These are phyloP conservation scores for Holtermannia corniformis DNA, from an alignment of 768 basidiomycete species.

Conservation along the genomic window DNA sequence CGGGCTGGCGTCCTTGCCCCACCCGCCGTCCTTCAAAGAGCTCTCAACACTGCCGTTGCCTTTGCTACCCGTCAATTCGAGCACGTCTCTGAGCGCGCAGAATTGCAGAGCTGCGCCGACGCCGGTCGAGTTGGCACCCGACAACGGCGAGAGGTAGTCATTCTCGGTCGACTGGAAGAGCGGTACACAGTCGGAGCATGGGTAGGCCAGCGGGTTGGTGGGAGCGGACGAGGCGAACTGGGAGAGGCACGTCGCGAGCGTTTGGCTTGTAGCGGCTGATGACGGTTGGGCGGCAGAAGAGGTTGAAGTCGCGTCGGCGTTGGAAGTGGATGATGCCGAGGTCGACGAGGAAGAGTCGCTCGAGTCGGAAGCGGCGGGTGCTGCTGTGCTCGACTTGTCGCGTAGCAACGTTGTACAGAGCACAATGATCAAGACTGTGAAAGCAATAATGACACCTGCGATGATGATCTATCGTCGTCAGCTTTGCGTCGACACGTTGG, in stretches of 20 bases:
- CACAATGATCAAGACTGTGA: conserved; percentile 17
- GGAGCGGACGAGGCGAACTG: conserved; percentile 20
- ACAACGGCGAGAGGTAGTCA: conserved; percentile 26
- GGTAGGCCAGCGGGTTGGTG: conserved; percentile 23
- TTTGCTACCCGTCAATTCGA: conserved; percentile 7
- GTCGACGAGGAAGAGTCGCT: not conserved
- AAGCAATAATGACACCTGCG: conserved; percentile 15
- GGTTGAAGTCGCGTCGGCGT: conserved; percentile 13
- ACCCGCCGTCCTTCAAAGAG: conserved; percentile 7
- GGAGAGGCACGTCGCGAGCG: conserved; percentile 29
- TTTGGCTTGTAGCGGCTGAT: conserved; percentile 9
- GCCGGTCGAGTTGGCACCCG: conserved; percentile 28
- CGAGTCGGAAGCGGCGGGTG: conserved; percentile 2
- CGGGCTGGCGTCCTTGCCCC: conserved; percentile 25
- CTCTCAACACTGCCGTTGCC: conserved; percentile 5
- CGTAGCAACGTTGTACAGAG: conserved; percentile 24
- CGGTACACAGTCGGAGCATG: conserved; percentile 38
- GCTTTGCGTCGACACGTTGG: not conserved
- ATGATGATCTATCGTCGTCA: conserved; percentile 9
- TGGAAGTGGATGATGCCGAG: conserved; percentile 1
- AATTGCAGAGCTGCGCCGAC: conserved; percentile 40
- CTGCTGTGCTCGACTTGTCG: not conserved
- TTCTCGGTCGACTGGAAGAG: conserved; percentile 30
- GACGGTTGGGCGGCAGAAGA: conserved; percentile 4
- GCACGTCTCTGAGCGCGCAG: conserved; percentile 37